phyloP scores from a whole-genome alignment of 768 basidiomycete genomes.

The Boletus bicolor region DNA sequence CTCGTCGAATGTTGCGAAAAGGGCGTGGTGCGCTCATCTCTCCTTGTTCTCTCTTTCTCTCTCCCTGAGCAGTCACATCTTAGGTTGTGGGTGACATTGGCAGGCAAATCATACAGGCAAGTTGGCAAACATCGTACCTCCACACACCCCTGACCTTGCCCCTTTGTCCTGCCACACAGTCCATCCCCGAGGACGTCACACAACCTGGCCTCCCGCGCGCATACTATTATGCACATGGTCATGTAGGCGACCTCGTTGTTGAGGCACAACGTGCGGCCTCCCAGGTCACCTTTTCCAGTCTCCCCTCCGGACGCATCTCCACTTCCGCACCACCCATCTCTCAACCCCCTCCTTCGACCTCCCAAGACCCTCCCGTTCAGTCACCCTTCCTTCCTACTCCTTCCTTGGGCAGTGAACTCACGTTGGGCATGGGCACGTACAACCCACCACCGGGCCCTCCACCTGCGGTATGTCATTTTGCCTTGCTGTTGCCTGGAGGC shows the following conservation, averaged over 20 bases:
- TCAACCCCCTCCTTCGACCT: not conserved
- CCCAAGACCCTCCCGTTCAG: conserved; percentile 1
- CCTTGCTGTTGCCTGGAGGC: conserved; percentile 23
- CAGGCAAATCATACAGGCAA: conserved; percentile 42
- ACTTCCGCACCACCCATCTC: not conserved
- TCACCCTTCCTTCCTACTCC: conserved; percentile 31
- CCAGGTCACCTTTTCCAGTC: conserved; percentile 48
- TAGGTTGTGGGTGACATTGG: conserved; percentile 51
- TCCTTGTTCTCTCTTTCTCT: not conserved
- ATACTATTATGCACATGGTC: conserved; percentile 66
- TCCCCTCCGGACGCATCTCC: conserved; percentile 27
- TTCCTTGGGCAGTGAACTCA: conserved; percentile 32
- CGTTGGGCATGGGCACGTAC: conserved; percentile 16
- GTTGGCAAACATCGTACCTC: not conserved
- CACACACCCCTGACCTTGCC: conserved; percentile 1
- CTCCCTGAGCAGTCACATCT: not conserved
- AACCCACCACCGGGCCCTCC: conserved; percentile 10
- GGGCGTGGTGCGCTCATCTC: conserved; percentile 45
- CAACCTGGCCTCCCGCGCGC: conserved; percentile 75
- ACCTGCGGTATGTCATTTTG: conserved; percentile 17
- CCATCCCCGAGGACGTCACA: conserved; percentile 78
- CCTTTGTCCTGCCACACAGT: conserved; percentile 36
- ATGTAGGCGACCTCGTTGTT: conserved; percentile 55
- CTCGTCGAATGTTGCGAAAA: conserved; percentile 83
- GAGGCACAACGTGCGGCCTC: conserved; percentile 60